Conservation (phyloP, 768 basidiomycete species). For the Melanogaster broomeanus region DNA sequence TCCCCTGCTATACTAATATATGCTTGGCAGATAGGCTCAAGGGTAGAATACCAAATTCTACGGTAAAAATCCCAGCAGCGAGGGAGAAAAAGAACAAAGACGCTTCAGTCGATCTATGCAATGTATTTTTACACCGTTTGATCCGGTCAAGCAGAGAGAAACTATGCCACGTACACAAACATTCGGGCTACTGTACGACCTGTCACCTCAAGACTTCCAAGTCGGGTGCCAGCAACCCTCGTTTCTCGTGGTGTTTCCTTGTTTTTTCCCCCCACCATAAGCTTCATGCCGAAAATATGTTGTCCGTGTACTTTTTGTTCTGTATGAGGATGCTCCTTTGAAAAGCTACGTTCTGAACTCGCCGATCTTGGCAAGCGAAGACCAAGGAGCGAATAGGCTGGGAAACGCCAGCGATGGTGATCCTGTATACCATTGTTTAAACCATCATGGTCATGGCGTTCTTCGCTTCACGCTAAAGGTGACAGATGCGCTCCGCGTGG, state of each 20-base stretch:
- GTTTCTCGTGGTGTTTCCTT: neutral
- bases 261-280: neutral
- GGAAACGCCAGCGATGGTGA: neutral
- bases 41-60: neutral
- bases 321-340: neutral
- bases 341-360: neutral
- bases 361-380: neutral
- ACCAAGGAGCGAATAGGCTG: neutral
- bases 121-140: neutral
- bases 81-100: neutral
- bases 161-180: neutral
- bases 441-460: neutral
- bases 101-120: too few relatives aligned
- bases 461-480: too few relatives aligned
- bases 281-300: too few relatives aligned
- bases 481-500: too few relatives aligned
- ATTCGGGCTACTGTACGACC: neutral
- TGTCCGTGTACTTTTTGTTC: neutral
- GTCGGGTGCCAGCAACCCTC: too few relatives aligned
- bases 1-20: too few relatives aligned
- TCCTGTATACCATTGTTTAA: neutral
- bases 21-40: too few relatives aligned
- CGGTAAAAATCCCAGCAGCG: neutral
- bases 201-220: neutral
- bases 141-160: conserved; percentile 3